A percentile compares a stretch with the other conserved stretches of the same genome.
Conservation (phyloP, 495 filamentous ascomycete species). For the Parmelia sp. region DNA sequence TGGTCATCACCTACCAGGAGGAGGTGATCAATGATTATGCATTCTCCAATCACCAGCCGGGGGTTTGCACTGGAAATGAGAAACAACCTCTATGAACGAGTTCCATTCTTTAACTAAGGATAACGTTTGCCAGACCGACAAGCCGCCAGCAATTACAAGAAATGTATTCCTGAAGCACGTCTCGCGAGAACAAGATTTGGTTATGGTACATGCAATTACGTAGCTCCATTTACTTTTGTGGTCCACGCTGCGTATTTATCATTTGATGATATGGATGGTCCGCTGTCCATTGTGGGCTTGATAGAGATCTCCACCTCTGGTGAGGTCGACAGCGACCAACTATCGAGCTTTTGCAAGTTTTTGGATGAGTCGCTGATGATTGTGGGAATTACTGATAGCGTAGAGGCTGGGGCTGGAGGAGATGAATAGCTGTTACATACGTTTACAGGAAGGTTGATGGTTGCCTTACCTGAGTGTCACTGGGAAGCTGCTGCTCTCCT, state of each 20-base stretch:
- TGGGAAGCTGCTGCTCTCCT: conserved; percentile 37
- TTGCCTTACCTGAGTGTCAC: conserved; percentile 24
- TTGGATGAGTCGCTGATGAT: not conserved
- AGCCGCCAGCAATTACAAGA: not conserved
- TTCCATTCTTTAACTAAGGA: not conserved
- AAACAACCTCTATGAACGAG: not conserved
- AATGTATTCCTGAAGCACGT: not conserved
- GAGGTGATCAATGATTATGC: not conserved
- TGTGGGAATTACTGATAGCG: conserved; percentile 5
- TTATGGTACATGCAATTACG: conserved; percentile 2
- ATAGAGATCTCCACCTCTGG: not conserved
- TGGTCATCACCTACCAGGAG: not conserved
- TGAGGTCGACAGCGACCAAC: not conserved
- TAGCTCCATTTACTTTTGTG: conserved; percentile 4
- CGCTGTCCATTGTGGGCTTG: not conserved
- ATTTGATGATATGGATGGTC: not conserved
- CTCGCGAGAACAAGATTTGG: not conserved
- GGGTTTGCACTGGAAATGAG: not conserved
- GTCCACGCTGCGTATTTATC: not conserved
- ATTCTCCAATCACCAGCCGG: not conserved
- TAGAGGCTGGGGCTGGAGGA: conserved; percentile 9
- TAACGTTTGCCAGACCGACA: not conserved
- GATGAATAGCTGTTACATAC: not conserved
- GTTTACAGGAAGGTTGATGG: not conserved
- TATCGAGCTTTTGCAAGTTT: not conserved